Conservation (phyloP, 345 rosid genomes). For the rapeseed (Brassica napus) region DNA sequence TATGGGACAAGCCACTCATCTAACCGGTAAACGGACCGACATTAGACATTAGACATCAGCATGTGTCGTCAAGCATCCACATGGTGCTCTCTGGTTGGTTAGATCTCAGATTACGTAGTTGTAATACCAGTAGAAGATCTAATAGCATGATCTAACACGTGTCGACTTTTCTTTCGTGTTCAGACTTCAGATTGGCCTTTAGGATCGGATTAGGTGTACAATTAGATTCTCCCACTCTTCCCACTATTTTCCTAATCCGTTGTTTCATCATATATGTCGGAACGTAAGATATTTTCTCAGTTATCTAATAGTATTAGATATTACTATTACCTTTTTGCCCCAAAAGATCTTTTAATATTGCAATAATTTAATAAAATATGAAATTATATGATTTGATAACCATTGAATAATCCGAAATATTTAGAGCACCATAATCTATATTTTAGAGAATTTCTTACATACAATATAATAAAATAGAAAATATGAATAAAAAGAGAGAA, state of each 20-base stretch:
- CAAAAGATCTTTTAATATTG: background rate
- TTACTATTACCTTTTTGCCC: background rate
- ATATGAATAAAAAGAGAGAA: too few species aligned
- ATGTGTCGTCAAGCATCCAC: slow-evolving; percentile 25
- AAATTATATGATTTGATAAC: background rate
- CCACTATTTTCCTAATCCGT: background rate
- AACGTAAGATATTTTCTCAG: background rate
- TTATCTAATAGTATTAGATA: background rate
- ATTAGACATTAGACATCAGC: slow-evolving; percentile 16
- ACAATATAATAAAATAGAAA: too few species aligned
- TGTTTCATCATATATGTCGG: slow-evolving; percentile 17
- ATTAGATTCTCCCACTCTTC: slow-evolving; percentile 18
- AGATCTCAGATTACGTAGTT: slow-evolving; percentile 36
- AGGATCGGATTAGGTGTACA: slow-evolving; percentile 23
- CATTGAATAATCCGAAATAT: background rate
- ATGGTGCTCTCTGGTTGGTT: slow-evolving; percentile 30
- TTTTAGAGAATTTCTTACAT: too few species aligned
- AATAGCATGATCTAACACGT: slow-evolving; percentile 20
- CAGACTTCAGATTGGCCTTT: slow-evolving; percentile 3
- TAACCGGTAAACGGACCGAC: slow-evolving; percentile 14
- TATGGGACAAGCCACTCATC: slow-evolving; percentile 20
- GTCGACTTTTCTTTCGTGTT: slow-evolving; percentile 5
- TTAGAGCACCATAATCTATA: too few species aligned
- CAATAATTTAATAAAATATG: background rate
- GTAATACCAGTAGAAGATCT: slow-evolving; percentile 19